phyloP scores from a whole-genome alignment of 2,329 filamentous ascomycete genomes.

The Hawksworthiomyces lignivorus region DNA sequence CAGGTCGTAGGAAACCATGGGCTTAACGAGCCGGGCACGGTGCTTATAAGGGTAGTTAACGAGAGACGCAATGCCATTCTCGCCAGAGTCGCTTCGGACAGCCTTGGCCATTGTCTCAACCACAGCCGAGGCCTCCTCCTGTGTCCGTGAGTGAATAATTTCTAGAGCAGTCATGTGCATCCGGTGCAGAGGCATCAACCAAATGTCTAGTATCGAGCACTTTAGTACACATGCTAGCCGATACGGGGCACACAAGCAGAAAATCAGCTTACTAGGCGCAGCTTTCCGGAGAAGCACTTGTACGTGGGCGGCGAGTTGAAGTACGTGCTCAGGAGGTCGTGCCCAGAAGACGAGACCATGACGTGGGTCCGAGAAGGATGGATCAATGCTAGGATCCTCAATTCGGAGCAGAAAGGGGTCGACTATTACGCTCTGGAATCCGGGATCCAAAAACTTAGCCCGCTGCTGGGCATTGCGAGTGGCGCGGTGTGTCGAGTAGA shows the following conservation, averaged over 20 bases:
- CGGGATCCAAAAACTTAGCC: constrained; percentile 59
- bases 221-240: no score
- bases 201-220: constrained; percentile 47
- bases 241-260: no score
- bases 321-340: constrained; percentile 65
- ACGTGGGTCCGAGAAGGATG: constrained; percentile 64
- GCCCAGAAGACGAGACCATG: constrained; percentile 87
- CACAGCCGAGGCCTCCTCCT: constrained; percentile 57
- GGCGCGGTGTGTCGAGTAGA: constrained; percentile 67
- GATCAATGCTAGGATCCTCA: constrained; percentile 54
- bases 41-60: constrained; percentile 54
- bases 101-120: constrained; percentile 40
- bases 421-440: constrained; percentile 63
- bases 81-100: not conserved
- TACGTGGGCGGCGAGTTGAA: constrained; percentile 57
- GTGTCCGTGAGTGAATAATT: constrained; percentile 69
- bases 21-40: constrained; percentile 70
- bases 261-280: constrained; percentile 55
- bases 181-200: constrained; percentile 72
- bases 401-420: constrained; percentile 70
- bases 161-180: constrained; percentile 86
- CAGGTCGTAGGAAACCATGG: constrained; percentile 74
- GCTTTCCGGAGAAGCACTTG: constrained; percentile 58
- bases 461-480: constrained; percentile 71
- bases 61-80: constrained; percentile 47